Conservation (phyloP, 106 monocot genomes). For the Amphibolis antarctica region DNA sequence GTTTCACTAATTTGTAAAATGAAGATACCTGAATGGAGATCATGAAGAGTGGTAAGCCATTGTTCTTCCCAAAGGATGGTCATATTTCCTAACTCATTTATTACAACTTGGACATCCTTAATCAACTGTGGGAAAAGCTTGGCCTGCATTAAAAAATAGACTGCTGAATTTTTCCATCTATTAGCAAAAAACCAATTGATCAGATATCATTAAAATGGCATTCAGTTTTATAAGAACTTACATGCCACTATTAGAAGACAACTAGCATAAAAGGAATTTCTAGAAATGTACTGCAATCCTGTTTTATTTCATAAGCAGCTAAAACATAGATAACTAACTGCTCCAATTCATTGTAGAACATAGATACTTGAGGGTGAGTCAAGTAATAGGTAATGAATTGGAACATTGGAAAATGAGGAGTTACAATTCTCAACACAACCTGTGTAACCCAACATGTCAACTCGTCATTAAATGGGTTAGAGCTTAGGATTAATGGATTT, state of each 20-base stretch:
- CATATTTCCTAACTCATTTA: conserved; percentile 64
- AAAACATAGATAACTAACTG: no score
- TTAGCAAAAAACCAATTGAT: background rate
- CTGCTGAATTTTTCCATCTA: background rate
- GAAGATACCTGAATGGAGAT: conserved; percentile 77
- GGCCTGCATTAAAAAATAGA: conserved; percentile 28
- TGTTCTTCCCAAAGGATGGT: conserved; percentile 99
- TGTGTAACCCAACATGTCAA: no score
- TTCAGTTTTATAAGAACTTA: background rate
- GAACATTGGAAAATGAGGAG: no score
- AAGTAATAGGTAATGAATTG: no score
- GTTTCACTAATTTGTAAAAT: background rate
- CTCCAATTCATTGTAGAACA: no score
- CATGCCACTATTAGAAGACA: conserved; percentile 1
- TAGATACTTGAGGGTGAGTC: no score
- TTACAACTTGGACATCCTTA: conserved; percentile 82
- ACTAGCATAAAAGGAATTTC: background rate
- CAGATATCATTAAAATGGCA: background rate
- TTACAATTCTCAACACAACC: no score
- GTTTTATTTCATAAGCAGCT: no score
- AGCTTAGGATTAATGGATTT: no score
- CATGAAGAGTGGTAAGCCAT: conserved; percentile 95
- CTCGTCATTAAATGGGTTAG: no score
- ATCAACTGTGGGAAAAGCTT: conserved; percentile 73
- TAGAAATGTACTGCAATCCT: no score